These are phyloP conservation scores for Mycena epipterygia DNA, from an alignment of 768 basidiomycete genomes.

Conservation along the genomic window DNA sequence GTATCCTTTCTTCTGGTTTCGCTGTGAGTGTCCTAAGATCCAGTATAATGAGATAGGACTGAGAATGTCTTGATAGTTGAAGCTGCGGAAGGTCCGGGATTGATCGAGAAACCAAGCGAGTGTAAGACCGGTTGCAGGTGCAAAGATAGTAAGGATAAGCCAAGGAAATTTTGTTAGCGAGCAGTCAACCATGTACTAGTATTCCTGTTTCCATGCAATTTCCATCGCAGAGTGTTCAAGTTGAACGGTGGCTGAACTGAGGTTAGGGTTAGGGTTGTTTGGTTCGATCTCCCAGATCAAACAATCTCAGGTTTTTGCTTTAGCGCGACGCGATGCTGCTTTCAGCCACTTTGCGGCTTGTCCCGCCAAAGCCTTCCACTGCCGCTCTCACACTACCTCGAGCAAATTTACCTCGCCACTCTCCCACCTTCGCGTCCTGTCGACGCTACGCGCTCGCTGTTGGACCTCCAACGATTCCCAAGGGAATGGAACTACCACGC, in stretches of 20 bases:
- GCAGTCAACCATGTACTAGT: too few species aligned
- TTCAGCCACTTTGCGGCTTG: slow-evolving; percentile 16
- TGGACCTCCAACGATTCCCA: slow-evolving; percentile 62
- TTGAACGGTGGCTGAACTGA: too few species aligned
- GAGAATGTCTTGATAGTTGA: not conserved
- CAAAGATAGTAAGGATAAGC: not conserved
- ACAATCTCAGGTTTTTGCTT: slow-evolving; percentile 3
- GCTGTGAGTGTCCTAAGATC: not conserved
- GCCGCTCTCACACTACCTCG: not conserved
- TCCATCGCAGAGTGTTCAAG: too few species aligned
- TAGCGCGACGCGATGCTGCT: slow-evolving; percentile 11
- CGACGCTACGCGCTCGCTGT: slow-evolving; percentile 69
- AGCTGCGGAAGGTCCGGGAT: not conserved
- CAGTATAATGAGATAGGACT: not conserved
- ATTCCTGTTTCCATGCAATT: too few species aligned
- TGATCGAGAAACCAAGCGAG: not conserved
- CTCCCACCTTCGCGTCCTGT: not conserved
- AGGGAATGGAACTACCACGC: slow-evolving; percentile 70
- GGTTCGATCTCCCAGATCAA: not conserved
- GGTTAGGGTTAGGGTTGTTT: too few species aligned
- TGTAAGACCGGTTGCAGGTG: not conserved
- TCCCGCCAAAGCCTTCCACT: slow-evolving; percentile 4
- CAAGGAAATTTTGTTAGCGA: not conserved
- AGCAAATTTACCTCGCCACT: not conserved
- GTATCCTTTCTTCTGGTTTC: slow-evolving; percentile 14